Percentiles rank a stretch among this genome's conserved stretches.
Evolutionary conservation across 75 land plant species (phyloP).

Genomic region (Gnetum montanum): DNA sequence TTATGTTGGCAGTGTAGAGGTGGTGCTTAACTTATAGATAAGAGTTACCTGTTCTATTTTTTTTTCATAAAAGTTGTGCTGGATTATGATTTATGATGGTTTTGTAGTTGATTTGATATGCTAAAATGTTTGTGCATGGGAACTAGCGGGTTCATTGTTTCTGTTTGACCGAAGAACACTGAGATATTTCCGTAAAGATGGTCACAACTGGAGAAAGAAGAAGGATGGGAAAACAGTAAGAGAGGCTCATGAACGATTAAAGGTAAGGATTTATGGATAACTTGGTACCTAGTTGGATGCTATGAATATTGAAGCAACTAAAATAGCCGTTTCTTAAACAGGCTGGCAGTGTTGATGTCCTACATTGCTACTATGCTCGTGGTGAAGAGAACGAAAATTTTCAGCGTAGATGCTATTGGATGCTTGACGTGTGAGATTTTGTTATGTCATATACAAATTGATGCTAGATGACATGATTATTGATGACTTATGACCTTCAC

Average conservation of each 20-base stretch:
- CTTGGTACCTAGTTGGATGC: too few species aligned
- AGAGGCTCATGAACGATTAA: constrained; percentile 81
- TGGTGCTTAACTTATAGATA: too few species aligned
- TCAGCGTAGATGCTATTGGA: constrained; percentile 88
- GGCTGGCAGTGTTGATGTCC: constrained; percentile 89
- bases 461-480: too few species aligned
- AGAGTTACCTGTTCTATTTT: too few species aligned
- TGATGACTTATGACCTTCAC: too few species aligned
- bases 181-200: constrained; percentile 79
- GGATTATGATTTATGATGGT: neutral
- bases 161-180: constrained; percentile 71
- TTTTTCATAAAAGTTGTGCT: too few species aligned
- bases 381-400: constrained; percentile 88
- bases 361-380: constrained; percentile 96
- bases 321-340: too few species aligned
- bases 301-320: too few species aligned
- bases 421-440: constrained; percentile 67
- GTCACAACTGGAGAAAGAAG: constrained; percentile 85
- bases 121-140: too few species aligned
- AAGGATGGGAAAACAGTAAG: constrained; percentile 86
- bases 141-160: constrained; percentile 71
- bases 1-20: too few species aligned
- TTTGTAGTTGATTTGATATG: neutral
- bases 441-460: neutral
- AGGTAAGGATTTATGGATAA: constrained; percentile 20